Evolutionary conservation across 371 early-diverging fungal species (phyloP), one percentile per base, ranked within the genome.

Genomic region (Syncephalastrum sp.): DNA sequence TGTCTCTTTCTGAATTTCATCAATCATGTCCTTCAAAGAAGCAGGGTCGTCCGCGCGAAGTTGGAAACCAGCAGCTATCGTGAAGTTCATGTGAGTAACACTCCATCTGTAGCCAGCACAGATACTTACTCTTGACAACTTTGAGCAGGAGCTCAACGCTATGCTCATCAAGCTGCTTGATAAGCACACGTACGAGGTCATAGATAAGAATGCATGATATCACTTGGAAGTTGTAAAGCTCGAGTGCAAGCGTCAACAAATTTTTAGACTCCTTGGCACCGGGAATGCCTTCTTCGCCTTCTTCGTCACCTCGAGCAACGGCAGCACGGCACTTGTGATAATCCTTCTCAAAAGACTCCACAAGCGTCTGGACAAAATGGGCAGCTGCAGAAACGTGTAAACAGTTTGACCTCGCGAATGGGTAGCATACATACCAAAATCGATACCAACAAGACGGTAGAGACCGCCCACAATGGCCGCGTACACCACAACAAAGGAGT

Each of bases 31-130:
- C 69, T 93, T 94, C 56, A 98, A 76, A 7, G 93, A 82, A 14
- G 84, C 69, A 13, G 98, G 97, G 66, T 96, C 97, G 70, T 98
- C 98, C 41, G 84, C 77, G 47, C 97, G 84, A 54, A 98, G 77
- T 64, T 94, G 90, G 48, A 80, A 73, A n/a, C 98, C 98, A 53
- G 86, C 84, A 24, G 91, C 90, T 85, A 64, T 12, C 44, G 17
- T 42, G 48, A 54, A 29, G 45, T 6, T 27, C 21, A 10, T 42
- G 24, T 16, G 45, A 44, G 44, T 49, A 53, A 42, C 14, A 29
- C 12, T 15, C 42, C 16, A 5, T 4, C 2, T 27, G 19, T 41
- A 3, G 16, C 33, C 29, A 42, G 21, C 4, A 48, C 41, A n/a
- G 8, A 12, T 15, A 74, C 76, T 63, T 81, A 88, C 87, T 77